A percentile compares a stretch with the other conserved stretches of the same genome.
Conservation (phyloP, 192 early-diverging fungal species). For the Coemansia sp. region DNA sequence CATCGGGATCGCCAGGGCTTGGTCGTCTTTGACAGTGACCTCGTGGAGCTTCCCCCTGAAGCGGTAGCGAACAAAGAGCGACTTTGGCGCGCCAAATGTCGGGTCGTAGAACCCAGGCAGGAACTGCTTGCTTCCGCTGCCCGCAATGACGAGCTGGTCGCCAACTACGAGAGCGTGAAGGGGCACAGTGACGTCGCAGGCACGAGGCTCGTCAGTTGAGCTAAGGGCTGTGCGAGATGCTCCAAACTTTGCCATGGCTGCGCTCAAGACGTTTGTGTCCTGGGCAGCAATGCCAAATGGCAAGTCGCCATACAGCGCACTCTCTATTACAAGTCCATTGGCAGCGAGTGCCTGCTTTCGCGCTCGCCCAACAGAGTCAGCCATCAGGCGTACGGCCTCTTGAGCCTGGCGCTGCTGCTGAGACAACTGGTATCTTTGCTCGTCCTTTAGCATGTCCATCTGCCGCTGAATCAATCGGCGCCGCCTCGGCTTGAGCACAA, state of each 20-base stretch:
- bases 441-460: conserved; percentile 59
- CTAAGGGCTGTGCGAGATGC: conserved; percentile 20
- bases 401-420: conserved; percentile 74
- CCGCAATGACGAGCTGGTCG: conserved; percentile 85
- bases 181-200: conserved; percentile 80
- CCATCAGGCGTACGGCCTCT: conserved; percentile 72
- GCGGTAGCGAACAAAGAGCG: conserved; percentile 78
- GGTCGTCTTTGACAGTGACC: conserved; percentile 73
- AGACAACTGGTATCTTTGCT: conserved; percentile 62
- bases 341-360: conserved; percentile 65
- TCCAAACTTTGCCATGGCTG: conserved; percentile 12
- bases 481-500: conserved; percentile 62
- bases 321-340: conserved; percentile 73
- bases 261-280: conserved; percentile 29
- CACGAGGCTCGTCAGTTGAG: conserved; percentile 30
- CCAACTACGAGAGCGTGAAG: conserved; percentile 81
- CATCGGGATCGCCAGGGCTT: conserved; percentile 80
- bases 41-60: conserved; percentile 81
- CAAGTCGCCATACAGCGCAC: conserved; percentile 87
- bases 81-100: conserved; percentile 83
- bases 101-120: conserved; percentile 96
- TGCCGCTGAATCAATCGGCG: conserved; percentile 38
- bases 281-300: conserved; percentile 40
- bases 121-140: conserved; percentile 83
- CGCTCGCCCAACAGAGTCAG: conserved; percentile 63